Evolutionary conservation across 2,329 filamentous ascomycete genomes (phyloP), one percentile per base, ranked within the genome.

Genomic region (Phyllosticta ampelicida): DNA sequence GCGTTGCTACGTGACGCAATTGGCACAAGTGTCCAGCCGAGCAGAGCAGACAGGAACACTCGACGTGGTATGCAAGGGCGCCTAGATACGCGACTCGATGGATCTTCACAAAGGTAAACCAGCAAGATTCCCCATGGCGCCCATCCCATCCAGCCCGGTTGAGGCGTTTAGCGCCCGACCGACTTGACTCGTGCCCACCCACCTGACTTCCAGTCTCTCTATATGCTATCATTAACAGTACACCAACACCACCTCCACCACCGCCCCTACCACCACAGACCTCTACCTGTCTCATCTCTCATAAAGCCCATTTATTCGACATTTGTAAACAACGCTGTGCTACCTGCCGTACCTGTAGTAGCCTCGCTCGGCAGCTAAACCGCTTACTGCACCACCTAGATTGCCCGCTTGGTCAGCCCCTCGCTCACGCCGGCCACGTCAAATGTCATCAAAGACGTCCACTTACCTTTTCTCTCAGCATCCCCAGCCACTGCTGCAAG

Each of bases 401-500:
- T 44, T 44, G 36, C 36, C 36, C 36, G 36, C 36, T 16, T 44
- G 36, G 36, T 44, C 36, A 44, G 57, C 53, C 57, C 48, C 26
- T n/a, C 20, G 23, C 21, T 53, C 48, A 50, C 52, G 52, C 57
- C 48, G 56, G 56, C 56, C 51, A 58, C 26, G 44, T 58, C 56
- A 36, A 51, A n/a, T 23, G 61, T 60, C 48, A 60, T 58, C 13
- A 59, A 57, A 28, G 54, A 20, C 48, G 30, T 23, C 49, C 57
- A 68, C 79, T 75, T 73, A 96, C 94, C 89, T 97, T 99, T 79
- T 97, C 94, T 74, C 92, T 82, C 73, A 99, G 75, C 67, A 83
- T 85, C 59, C 90, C 90, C 79, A 97, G 86, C 86, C 90, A 99
- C 75, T 97, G 92, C 66, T 86, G 86, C 68, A 94, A 86, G 70